These are phyloP conservation scores for Dictyophora rubrovolvata DNA, from an alignment of 768 basidiomycete genomes.

Conservation along the genomic window DNA sequence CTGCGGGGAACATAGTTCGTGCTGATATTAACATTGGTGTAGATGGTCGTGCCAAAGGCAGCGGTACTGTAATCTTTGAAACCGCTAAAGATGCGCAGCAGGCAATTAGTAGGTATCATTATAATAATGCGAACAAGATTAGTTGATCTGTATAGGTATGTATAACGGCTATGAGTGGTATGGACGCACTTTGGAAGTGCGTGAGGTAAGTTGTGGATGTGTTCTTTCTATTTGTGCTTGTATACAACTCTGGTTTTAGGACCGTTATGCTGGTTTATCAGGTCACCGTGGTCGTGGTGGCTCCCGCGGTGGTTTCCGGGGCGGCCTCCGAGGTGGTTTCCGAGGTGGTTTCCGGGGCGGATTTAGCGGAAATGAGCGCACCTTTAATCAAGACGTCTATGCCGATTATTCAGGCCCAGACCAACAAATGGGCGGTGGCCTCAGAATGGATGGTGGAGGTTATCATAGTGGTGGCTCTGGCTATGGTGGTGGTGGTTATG, in stretches of 20 bases:
- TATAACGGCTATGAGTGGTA: slow-evolving; percentile 98
- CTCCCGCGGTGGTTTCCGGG: slow-evolving; percentile 32
- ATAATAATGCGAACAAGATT: not conserved
- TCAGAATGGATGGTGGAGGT: slow-evolving; percentile 28
- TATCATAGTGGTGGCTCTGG: slow-evolving; percentile 28
- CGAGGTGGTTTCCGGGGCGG: slow-evolving; percentile 48
- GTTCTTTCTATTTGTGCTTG: not conserved
- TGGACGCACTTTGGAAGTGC: slow-evolving; percentile 88
- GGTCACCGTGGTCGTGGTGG: slow-evolving; percentile 53
- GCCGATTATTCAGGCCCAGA: slow-evolving; percentile 90
- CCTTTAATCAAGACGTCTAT: slow-evolving; percentile 83
- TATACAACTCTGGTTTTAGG: slow-evolving; percentile 30
- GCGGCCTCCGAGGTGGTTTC: slow-evolving; percentile 34
- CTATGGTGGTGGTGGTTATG: slow-evolving; percentile 26
- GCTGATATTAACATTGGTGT: slow-evolving; percentile 92
- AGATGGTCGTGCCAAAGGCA: slow-evolving; percentile 91
- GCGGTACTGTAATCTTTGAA: slow-evolving; percentile 95
- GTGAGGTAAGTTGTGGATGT: slow-evolving; percentile 51
- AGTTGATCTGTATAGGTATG: slow-evolving; percentile 50
- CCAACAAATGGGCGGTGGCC: slow-evolving; percentile 32
- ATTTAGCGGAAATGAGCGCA: slow-evolving; percentile 35
- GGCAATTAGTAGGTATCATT: slow-evolving; percentile 65
- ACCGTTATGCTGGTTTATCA: slow-evolving; percentile 80
- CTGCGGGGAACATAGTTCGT: slow-evolving; percentile 89
- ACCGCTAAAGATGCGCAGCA: slow-evolving; percentile 82